Conservation (phyloP, 345 rosid species). For the Raphanus raphanistrum region DNA sequence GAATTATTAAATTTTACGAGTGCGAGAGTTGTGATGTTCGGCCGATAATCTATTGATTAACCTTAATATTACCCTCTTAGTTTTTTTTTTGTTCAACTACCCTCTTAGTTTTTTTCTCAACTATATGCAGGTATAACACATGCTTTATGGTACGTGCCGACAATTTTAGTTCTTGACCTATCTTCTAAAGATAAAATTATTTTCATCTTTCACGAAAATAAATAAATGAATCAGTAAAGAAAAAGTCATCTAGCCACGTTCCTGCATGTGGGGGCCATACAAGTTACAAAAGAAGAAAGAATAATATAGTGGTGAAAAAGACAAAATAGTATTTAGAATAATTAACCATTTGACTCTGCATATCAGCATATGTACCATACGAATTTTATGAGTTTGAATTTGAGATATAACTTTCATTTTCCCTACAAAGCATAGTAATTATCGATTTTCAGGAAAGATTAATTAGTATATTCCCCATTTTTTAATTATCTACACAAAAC, state of each 20-base stretch:
- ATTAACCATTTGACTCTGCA: not conserved
- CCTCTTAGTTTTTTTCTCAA: not conserved
- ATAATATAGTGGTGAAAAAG: not conserved
- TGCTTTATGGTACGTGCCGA: slow-evolving; percentile 38
- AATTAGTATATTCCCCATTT: no score
- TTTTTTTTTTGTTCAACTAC: no score
- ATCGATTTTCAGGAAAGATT: not conserved
- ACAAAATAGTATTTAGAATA: not conserved
- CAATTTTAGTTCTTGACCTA: slow-evolving; percentile 34
- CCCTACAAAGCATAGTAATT: not conserved
- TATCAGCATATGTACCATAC: not conserved
- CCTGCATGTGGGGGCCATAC: slow-evolving; percentile 42
- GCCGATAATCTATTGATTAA: slow-evolving; percentile 24
- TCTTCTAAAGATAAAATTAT: slow-evolving; percentile 25
- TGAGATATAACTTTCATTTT: not conserved
- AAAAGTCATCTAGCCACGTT: slow-evolving; percentile 31
- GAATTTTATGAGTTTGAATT: not conserved
- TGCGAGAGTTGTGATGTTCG: slow-evolving; percentile 21
- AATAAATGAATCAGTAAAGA: not conserved
- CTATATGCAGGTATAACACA: slow-evolving; percentile 24
- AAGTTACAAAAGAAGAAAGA: not conserved
- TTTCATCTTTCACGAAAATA: slow-evolving; percentile 6
- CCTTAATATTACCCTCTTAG: not conserved
- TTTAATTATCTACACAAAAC: not conserved
- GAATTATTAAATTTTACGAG: not conserved